Percentiles rank a stretch among this genome's conserved stretches.
Conservation (phyloP, 2,329 filamentous ascomycete species). For the Verticillium klebahnii region DNA sequence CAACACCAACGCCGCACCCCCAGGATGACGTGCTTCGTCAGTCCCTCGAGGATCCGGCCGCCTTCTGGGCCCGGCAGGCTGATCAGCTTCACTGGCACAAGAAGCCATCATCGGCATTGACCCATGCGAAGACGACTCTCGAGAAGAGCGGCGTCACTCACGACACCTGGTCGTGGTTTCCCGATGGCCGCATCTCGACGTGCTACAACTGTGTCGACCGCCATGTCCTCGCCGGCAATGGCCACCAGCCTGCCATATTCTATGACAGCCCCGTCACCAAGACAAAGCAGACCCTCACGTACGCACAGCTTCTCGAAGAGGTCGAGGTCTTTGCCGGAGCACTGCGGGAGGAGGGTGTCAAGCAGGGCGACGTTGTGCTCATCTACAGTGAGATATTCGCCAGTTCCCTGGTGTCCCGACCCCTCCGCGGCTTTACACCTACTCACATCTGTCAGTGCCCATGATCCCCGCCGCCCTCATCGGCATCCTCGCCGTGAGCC, state of each 20-base stretch:
- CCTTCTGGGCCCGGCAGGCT: constrained; percentile 74
- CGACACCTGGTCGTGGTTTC: constrained; percentile 85
- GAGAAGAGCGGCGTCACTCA: constrained; percentile 54
- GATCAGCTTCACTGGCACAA: constrained; percentile 77
- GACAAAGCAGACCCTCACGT: constrained; percentile 68
- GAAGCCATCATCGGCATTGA: constrained; percentile 60
- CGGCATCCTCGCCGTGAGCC: constrained; percentile 74
- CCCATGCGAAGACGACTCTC: constrained; percentile 58
- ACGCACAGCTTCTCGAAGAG: constrained; percentile 69
- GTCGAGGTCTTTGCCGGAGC: constrained; percentile 80
- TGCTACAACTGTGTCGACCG: constrained; percentile 90
- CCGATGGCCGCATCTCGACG: constrained; percentile 82
- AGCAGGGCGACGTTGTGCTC: constrained; percentile 79
- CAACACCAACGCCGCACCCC: constrained; percentile 24
- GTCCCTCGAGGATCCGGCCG: constrained; percentile 64
- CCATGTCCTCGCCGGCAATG: constrained; percentile 77
- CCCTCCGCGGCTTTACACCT: background rate
- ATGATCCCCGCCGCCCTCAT: constrained; percentile 92
- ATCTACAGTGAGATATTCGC: constrained; percentile 66
- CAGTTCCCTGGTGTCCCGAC: background rate
- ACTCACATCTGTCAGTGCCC: constrained; percentile 57
- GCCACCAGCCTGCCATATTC: constrained; percentile 69
- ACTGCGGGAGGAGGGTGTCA: constrained; percentile 74
- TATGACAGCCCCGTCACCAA: constrained; percentile 85
- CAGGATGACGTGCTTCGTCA: constrained; percentile 47